phyloP scores from a whole-genome alignment of 345 rosid species.

The Euphorbia lathyris region DNA sequence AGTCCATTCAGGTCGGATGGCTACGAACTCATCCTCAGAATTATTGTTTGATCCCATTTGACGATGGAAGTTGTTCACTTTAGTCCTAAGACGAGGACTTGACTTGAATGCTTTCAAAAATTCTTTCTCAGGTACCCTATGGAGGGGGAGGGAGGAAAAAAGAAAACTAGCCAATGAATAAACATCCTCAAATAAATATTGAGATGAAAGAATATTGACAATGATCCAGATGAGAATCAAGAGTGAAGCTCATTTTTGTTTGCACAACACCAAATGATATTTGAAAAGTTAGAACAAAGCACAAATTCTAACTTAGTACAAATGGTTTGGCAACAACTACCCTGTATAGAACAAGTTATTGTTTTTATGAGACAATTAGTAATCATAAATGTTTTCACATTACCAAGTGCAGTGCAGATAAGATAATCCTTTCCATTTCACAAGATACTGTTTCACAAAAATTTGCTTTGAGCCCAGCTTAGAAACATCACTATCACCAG shows the following conservation, averaged over 20 bases:
- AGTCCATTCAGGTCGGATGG: constrained; percentile 98
- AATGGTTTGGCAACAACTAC: neutral
- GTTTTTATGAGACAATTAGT: neutral
- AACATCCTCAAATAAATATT: constrained; percentile 9
- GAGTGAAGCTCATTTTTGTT: neutral
- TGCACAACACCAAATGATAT: neutral
- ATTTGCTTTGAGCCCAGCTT: constrained; percentile 64
- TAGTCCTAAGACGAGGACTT: constrained; percentile 82
- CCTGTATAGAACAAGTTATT: neutral
- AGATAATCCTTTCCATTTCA: constrained; percentile 97
- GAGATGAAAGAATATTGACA: neutral
- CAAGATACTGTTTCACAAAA: constrained; percentile 91
- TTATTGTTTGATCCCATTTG: constrained; percentile 61
- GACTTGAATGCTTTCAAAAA: constrained; percentile 88
- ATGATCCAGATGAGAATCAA: constrained; percentile 2
- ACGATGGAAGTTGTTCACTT: constrained; percentile 84
- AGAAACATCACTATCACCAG: constrained; percentile 61
- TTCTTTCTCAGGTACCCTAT: constrained; percentile 94
- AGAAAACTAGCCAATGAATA: constrained; percentile 7
- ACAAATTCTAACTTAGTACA: constrained; percentile 1
- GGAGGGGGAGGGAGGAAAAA: neutral
- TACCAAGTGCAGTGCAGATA: constrained; percentile 98
- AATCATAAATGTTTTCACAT: constrained; percentile 8
- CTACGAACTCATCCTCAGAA: constrained; percentile 80
- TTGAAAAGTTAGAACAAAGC: neutral